A percentile compares a stretch with the other conserved stretches of the same genome.
These are phyloP conservation scores for Zymoseptoria ardabiliae DNA, from an alignment of 2,329 filamentous ascomycete species.

Conservation along the genomic window DNA sequence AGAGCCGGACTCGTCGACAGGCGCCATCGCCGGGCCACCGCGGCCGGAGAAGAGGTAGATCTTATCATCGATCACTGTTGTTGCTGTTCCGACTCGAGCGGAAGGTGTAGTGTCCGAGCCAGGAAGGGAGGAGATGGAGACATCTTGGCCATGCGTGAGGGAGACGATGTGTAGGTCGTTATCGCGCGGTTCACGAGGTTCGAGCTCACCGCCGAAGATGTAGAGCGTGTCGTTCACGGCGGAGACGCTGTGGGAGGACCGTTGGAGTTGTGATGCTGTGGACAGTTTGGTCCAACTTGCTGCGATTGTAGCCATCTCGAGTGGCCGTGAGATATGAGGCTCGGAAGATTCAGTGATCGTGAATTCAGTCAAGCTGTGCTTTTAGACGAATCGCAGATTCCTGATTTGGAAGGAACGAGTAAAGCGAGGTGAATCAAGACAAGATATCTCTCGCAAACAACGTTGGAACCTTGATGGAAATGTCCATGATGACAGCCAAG, in stretches of 20 bases:
- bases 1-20: slow-evolving; percentile 65
- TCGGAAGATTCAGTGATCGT: background rate
- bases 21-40: slow-evolving; percentile 59
- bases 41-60: slow-evolving; percentile 80
- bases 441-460: background rate
- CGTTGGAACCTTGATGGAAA: background rate
- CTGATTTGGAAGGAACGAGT: background rate
- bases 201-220: slow-evolving; percentile 71
- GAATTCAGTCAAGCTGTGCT: background rate
- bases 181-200: slow-evolving; percentile 60
- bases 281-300: slow-evolving; percentile 32
- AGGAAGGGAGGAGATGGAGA: slow-evolving; percentile 32
- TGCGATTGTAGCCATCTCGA: slow-evolving; percentile 4
- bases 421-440: background rate
- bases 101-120: slow-evolving; percentile 43
- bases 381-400: background rate
- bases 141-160: slow-evolving; percentile 13
- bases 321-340: background rate
- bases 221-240: slow-evolving; percentile 45
- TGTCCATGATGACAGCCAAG: background rate
- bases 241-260: slow-evolving; percentile 65
- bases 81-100: slow-evolving; percentile 66
- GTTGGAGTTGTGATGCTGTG: slow-evolving; percentile 44
- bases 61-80: slow-evolving; percentile 58
- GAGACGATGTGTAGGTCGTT: slow-evolving; percentile 61